Evolutionary conservation across 192 early-diverging fungal genomes (phyloP), one percentile per base, ranked within the genome.

Genomic region (Podila verticillata): DNA sequence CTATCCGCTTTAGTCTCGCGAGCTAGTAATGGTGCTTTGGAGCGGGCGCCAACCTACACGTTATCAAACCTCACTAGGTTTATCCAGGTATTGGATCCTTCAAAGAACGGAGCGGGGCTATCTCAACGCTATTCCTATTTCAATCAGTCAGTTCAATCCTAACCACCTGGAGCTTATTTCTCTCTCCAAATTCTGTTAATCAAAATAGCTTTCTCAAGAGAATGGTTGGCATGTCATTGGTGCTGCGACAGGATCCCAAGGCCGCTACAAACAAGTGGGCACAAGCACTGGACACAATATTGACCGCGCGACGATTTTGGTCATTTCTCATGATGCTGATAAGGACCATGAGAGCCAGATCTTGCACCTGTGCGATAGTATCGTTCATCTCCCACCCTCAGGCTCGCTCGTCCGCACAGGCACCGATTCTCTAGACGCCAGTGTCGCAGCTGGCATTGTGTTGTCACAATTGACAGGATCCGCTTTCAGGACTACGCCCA

Each of bases 191-290:
- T 47, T 7, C 15, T 7, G 44, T 47, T 54, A 8, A 54, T 26
- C 51, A n/a, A 54, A 22, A 26, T 54, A 54, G 51, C 20, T 24
- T 24, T 54, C 51, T 24, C 51, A 54, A 54, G 51, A 54, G 51
- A 54, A 54, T 54, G 51, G 51, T 9, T 54, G 51, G 51, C 24
- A 54, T n/a, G 51, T 54, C 24, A 24, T 54, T 54, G 51, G 51
- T 24, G 24, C 24, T 22, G 51, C 20, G 24, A 54, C 51, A 24
- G 51, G 51, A 54, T 44, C 39, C 17, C 51, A 54, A 24, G 51
- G 51, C 20, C 24, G 20, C 20, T 26, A 54, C 51, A n/a, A 24
- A 54, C 51, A 54, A 7, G 24, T n/a, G 51, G 24, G n/a, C 24
- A 26, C 5, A 19, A 24, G 13, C 1, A 1, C 39, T 0, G 51